phyloP scores from a whole-genome alignment of 2,329 filamentous ascomycete genomes.

The Exophiala oligosperma region DNA sequence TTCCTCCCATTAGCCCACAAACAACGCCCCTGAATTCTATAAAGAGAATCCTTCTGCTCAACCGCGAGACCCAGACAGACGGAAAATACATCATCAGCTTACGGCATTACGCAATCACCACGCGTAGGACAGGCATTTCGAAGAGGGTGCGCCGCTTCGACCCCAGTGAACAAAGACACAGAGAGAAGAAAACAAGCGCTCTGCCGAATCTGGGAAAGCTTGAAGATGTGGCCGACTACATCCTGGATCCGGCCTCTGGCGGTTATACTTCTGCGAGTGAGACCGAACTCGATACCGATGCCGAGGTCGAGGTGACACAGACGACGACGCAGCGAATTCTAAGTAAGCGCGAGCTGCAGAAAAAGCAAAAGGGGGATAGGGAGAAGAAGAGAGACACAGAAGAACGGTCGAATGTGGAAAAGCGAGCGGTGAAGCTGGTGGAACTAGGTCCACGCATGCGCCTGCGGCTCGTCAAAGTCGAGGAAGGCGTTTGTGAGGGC shows the following conservation, averaged over 20 bases:
- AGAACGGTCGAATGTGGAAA: constrained; percentile 63
- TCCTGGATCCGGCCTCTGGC: constrained; percentile 75
- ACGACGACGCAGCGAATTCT: constrained; percentile 54
- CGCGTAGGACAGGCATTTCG: constrained; percentile 79
- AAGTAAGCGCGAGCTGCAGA: constrained; percentile 52
- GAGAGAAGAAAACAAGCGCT: constrained; percentile 57
- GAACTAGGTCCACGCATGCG: constrained; percentile 90
- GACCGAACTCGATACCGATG: constrained; percentile 90
- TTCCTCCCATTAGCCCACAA: constrained; percentile 93
- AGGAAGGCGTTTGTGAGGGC: constrained; percentile 86
- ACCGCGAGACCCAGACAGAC: constrained; percentile 67
- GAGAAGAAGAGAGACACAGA: constrained; percentile 47
- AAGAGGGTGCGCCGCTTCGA: constrained; percentile 81
- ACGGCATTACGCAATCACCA: constrained; percentile 93
- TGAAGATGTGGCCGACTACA: constrained; percentile 90
- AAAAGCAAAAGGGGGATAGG: constrained; percentile 33
- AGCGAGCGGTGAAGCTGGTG: constrained; percentile 84
- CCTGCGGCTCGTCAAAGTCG: constrained; percentile 88
- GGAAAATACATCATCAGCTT: constrained; percentile 81
- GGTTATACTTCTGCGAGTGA: constrained; percentile 93
- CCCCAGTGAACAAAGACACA: constrained; percentile 76
- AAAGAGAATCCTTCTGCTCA: constrained; percentile 83
- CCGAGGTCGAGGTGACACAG: constrained; percentile 82
- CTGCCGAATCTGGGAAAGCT: constrained; percentile 89
- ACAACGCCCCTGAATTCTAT: constrained; percentile 89